A percentile compares a stretch with the other conserved stretches of the same genome.
phyloP scores from a whole-genome alignment of 2,329 filamentous ascomycete genomes.

The Knufia petricola region DNA sequence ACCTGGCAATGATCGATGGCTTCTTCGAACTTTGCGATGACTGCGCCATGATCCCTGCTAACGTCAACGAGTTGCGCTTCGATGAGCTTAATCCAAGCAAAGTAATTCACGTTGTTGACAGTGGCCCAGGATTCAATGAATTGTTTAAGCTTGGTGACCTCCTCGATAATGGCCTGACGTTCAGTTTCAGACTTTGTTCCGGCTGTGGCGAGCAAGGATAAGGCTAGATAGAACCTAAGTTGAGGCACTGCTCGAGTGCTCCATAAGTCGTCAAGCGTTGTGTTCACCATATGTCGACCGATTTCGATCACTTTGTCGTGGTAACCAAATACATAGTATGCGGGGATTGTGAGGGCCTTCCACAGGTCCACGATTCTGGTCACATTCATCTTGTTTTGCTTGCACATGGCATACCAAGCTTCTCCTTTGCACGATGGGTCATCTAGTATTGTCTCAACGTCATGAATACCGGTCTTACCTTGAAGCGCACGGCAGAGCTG shows the following conservation, averaged over 20 bases:
- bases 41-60: conserved; percentile 33
- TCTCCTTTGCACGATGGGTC: conserved; percentile 45
- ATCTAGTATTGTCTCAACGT: conserved; percentile 41
- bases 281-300: conserved; percentile 31
- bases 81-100: conserved; percentile 47
- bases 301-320: conserved; percentile 36
- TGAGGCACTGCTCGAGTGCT: conserved; percentile 35
- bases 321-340: conserved; percentile 39
- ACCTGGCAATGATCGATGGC: conserved; percentile 53
- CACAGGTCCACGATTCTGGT: conserved; percentile 49
- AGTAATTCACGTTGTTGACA: conserved; percentile 51
- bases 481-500: conserved; percentile 51
- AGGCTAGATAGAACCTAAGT: conserved; percentile 37
- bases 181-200: conserved; percentile 37
- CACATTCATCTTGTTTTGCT: conserved; percentile 38
- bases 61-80: conserved; percentile 47
- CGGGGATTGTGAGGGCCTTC: conserved; percentile 39
- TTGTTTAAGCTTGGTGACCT: conserved; percentile 40
- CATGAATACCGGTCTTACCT: conserved; percentile 47
- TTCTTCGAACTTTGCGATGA: conserved; percentile 44
- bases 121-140: conserved; percentile 44
- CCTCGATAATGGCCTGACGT: conserved; percentile 39
- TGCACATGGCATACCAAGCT: conserved; percentile 40
- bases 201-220: conserved; percentile 35
- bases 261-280: conserved; percentile 38